phyloP scores from a whole-genome alignment of 208 protist species.

The Acanthamoeba royreba region DNA sequence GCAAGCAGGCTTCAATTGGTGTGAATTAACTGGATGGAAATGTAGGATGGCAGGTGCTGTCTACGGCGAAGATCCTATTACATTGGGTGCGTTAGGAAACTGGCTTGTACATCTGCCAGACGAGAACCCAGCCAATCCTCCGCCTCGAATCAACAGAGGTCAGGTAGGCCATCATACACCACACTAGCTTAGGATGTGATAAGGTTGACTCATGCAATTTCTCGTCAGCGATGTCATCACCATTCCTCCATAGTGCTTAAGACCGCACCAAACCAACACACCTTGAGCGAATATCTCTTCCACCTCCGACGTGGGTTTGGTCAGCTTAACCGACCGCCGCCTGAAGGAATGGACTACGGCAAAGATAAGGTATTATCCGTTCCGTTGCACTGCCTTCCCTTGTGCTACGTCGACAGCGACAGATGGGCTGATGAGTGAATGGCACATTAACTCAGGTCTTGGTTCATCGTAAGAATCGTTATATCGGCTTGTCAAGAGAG shows the following conservation, averaged over 20 bases:
- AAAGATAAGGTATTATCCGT: not conserved
- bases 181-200: no score
- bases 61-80: not conserved
- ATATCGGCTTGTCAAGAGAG: constrained; percentile 20
- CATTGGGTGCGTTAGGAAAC: not conserved
- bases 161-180: not conserved
- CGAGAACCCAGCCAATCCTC: not conserved
- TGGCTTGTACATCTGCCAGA: constrained; percentile 27
- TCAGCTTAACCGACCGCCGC: constrained; percentile 4
- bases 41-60: not conserved
- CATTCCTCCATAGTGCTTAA: constrained; percentile 5
- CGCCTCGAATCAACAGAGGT: not conserved
- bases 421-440: not conserved
- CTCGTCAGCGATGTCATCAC: not conserved
- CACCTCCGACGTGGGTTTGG: constrained; percentile 24
- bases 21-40: not conserved
- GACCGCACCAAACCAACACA: not conserved
- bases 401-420: not conserved
- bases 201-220: not conserved
- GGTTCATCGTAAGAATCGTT: constrained; percentile 11
- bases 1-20: not conserved
- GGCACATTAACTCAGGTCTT: not conserved
- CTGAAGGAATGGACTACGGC: not conserved
- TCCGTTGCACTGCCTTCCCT: not conserved
- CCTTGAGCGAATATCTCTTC: not conserved